Evolutionary conservation across 2,329 filamentous ascomycete genomes (phyloP), one percentile per base, ranked within the genome.

Genomic region (Fusarium devonianum): DNA sequence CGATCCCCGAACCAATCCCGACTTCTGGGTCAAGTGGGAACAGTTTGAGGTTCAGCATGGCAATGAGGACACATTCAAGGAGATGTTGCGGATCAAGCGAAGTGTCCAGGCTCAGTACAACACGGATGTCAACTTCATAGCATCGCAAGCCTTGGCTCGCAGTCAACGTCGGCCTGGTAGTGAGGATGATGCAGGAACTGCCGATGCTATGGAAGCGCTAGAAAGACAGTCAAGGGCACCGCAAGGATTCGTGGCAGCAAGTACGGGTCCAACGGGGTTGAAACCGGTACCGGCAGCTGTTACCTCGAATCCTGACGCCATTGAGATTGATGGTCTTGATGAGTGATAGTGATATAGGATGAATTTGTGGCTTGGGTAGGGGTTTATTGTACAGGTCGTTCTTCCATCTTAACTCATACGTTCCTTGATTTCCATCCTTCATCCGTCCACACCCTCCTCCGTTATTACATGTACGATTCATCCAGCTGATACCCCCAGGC

Each of bases 31-130:
- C 64, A 95, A 93, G 71, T 99, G 94, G 94, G 94, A 99, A 73
- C 82, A 86, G 44, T 99, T 99, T 72, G 95, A 99, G 73, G 92
- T 97, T 16, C 89, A 95, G 70, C 94, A 99, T 68, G 94, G 94
- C 59, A 99, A 99, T 74, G 95, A 99, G 71, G 94, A 99, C 71
- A 99, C 95, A 0, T 99, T 95, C 81, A 97, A 96, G 77, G 94
- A 99, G 71, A 99, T 99, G 94, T 80, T 97, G 56, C 87, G 94
- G 21, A 92, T 99, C 78, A 99, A 97, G 80, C 82, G 94, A 69
- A 96, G 91, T 72, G 94, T 99, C 10, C 92, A 97, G 73, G 93
- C 94, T 42, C 90, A 97, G 75, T 99, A 95, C 80, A 97, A 97
- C 69, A 99, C 95, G 33, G 94, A 99, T 68, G 93, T 99, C 78